Percentiles rank a stretch among this genome's conserved stretches.
Conservation (phyloP, 2,329 filamentous ascomycete species). For the Epicoccum nigrum region DNA sequence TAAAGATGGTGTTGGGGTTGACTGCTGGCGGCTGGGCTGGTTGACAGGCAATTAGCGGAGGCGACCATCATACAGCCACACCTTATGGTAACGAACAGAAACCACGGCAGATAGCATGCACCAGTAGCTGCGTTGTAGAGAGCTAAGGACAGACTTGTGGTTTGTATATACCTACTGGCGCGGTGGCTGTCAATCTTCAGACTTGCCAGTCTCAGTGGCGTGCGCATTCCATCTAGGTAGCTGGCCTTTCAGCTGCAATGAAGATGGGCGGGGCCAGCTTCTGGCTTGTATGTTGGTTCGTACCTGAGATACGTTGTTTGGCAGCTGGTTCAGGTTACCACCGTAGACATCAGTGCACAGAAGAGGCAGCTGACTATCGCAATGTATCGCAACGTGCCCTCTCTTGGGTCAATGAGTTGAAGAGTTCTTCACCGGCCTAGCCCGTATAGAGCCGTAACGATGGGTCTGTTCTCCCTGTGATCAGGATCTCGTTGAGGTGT, state of each 20-base stretch:
- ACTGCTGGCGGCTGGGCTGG: constrained; percentile 12
- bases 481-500: no score
- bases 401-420: no score
- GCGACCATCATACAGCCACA: neutral
- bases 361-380: neutral
- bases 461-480: neutral
- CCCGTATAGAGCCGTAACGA: no score
- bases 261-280: no score
- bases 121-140: neutral
- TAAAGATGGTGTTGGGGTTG: neutral
- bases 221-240: neutral
- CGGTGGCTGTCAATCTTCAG: neutral
- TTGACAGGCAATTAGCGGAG: constrained; percentile 1
- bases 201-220: neutral
- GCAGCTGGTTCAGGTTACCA: no score
- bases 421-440: no score
- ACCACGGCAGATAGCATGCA: constrained; percentile 4
- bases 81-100: constrained; percentile 11
- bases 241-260: neutral
- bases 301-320: no score
- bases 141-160: neutral
- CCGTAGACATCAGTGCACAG: no score
- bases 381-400: no score
- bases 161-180: neutral
- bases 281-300: no score